Evolutionary conservation across 352 stramenopile species (phyloP), one percentile per base, ranked within the genome.

Genomic region (Phytophthora cryptogea): DNA sequence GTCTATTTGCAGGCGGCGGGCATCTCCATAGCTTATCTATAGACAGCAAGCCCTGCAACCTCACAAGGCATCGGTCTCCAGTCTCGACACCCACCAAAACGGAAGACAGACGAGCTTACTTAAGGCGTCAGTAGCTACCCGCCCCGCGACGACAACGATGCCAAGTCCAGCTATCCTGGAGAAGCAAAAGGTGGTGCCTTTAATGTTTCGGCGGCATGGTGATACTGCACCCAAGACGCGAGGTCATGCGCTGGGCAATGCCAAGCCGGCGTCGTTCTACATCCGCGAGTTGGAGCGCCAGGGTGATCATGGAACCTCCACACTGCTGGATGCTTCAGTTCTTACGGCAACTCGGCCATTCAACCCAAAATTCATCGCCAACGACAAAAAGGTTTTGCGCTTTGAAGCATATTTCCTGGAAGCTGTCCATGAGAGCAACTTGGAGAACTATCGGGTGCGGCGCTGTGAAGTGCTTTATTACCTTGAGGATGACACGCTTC

Each of bases 401-500:
- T 97, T 97, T 31, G 88, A 88, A 33, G 80, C 77, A 8, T 96
- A 92, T 61, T 97, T 97, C 56, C 65, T 94, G 20, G 89, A 97
- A 64, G 76, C 87, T 14, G 85, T 95, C 28, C 83, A 93, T 41
- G 90, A 97, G 49, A 91, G 81, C 62, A 89, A 89, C 56, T 37
- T 90, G 11, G 89, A 95, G 59, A 94, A 96, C 70, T 90, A 90
- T 59, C 80, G 72, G 63, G 83, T 89, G 50, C 92, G 77, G 32
- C 76, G 70, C 44, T 92, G 77, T 44, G 78, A 96, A 42, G 66
- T 93, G 7, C 65, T 97, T 40, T 90, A 91, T 45, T 96, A 96
- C 63, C 78, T 96, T 20, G 85, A 94, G 26, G 90, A 97, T 60
- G 74, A 95, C 63, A 95, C 82, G 35, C 60, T 96, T 31, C 81